These are phyloP conservation scores for Parachaetomium inaequale DNA, from an alignment of 495 filamentous ascomycete genomes.

Conservation along the genomic window DNA sequence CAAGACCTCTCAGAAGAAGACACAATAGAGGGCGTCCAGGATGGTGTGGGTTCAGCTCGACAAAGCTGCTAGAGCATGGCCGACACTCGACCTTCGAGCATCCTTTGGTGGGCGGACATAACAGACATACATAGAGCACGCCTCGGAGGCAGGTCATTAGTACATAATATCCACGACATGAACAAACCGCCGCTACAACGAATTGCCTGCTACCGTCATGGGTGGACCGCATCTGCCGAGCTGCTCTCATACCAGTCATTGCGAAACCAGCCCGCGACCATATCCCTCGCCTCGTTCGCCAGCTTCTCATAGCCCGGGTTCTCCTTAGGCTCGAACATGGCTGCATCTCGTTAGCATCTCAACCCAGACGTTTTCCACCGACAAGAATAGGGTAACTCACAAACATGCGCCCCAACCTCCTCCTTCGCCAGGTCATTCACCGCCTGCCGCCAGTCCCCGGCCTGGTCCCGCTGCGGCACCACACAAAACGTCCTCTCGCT, in stretches of 20 bases:
- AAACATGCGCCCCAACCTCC: conserved; percentile 78
- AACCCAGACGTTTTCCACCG: background rate
- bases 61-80: background rate
- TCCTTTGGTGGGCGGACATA: background rate
- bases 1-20: conserved; percentile 33
- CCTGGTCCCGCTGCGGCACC: conserved; percentile 56
- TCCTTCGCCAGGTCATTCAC: conserved; percentile 75
- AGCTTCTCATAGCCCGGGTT: conserved; percentile 77
- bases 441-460: conserved; percentile 58
- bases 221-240: conserved; percentile 20
- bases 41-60: background rate
- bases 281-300: conserved; percentile 60
- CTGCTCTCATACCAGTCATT: conserved; percentile 52
- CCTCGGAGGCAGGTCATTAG: background rate
- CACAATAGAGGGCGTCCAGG: conserved; percentile 16
- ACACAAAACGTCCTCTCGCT: conserved; percentile 77
- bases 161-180: conserved; percentile 3
- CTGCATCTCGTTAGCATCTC: conserved; percentile 28
- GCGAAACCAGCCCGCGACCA: conserved; percentile 56
- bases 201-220: conserved; percentile 11
- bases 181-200: background rate
- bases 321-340: conserved; percentile 76
- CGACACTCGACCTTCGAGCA: background rate
- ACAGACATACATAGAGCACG: background rate
- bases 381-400: conserved; percentile 34